Conservation (phyloP, 768 basidiomycete genomes). For the Mycena rebaudengoi region DNA sequence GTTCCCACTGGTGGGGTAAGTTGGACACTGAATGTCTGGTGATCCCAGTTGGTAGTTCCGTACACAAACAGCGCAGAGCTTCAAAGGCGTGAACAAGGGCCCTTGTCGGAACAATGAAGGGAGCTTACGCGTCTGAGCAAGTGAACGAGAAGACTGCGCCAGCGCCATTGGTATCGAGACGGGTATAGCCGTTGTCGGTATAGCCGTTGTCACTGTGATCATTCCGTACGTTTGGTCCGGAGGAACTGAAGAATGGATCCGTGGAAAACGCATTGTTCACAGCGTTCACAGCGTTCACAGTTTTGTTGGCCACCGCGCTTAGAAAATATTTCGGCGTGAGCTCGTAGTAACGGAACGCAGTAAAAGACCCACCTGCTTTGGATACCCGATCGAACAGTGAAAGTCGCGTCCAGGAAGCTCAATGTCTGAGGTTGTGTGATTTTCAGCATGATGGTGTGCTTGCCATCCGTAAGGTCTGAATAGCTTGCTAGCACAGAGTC, state of each 20-base stretch:
- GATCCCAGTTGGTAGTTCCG: constrained; percentile 26
- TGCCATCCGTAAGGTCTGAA: constrained; percentile 10
- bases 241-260: constrained; percentile 22
- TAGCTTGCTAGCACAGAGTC: constrained; percentile 24
- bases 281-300: constrained; percentile 11
- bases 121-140: constrained; percentile 23
- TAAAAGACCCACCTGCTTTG: neutral
- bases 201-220: constrained; percentile 17
- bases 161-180: constrained; percentile 22
- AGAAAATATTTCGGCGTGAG: neutral
- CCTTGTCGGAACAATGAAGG: neutral
- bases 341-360: neutral
- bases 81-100: neutral
- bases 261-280: constrained; percentile 12
- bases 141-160: constrained; percentile 16
- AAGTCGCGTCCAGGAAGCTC: constrained; percentile 16
- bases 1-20: constrained; percentile 25
- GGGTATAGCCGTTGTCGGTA: no score
- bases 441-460: constrained; percentile 26
- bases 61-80: constrained; percentile 28
- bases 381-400: constrained; percentile 20
- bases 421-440: constrained; percentile 17
- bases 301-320: constrained; percentile 16
- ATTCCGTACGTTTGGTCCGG: constrained; percentile 20
- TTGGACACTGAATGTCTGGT: constrained; percentile 24